phyloP scores from a whole-genome alignment of 495 filamentous ascomycete genomes.

The Chaetomium tenue region DNA sequence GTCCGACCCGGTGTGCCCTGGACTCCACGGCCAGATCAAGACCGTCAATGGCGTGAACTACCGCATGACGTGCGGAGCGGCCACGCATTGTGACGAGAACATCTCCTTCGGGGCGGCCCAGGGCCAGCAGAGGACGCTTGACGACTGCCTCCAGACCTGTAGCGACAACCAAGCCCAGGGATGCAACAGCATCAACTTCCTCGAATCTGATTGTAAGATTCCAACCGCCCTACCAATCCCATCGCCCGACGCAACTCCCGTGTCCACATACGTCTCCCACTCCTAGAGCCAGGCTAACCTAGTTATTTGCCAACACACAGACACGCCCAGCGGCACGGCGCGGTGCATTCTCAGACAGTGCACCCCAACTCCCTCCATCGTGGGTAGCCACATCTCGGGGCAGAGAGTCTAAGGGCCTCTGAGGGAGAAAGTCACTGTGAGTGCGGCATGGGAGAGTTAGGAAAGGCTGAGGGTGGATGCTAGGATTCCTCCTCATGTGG shows the following conservation, averaged over 20 bases:
- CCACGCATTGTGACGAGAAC: neutral
- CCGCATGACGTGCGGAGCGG: constrained; percentile 1
- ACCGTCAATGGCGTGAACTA: no score
- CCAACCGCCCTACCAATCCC: neutral
- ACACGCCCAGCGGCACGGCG: neutral
- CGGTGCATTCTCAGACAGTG: constrained; percentile 3
- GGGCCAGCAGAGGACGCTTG: constrained; percentile 3
- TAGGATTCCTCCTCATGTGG: no score
- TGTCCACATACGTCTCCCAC: no score
- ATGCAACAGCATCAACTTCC: no score
- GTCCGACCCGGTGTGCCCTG: neutral
- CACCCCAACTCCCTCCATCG: neutral
- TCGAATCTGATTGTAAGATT: no score
- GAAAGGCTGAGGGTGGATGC: no score
- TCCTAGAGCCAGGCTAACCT: no score
- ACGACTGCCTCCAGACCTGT: neutral
- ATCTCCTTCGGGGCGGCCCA: neutral
- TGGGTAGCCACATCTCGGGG: neutral
- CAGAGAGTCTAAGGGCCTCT: neutral
- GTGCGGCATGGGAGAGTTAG: no score
- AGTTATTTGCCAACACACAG: neutral
- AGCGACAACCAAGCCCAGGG: neutral
- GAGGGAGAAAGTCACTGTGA: no score
- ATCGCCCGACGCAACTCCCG: neutral
- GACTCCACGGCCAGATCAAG: neutral